A percentile compares a stretch with the other conserved stretches of the same genome.
Evolutionary conservation across 768 basidiomycete species (phyloP).

Genomic region (Termitomyces sp.): DNA sequence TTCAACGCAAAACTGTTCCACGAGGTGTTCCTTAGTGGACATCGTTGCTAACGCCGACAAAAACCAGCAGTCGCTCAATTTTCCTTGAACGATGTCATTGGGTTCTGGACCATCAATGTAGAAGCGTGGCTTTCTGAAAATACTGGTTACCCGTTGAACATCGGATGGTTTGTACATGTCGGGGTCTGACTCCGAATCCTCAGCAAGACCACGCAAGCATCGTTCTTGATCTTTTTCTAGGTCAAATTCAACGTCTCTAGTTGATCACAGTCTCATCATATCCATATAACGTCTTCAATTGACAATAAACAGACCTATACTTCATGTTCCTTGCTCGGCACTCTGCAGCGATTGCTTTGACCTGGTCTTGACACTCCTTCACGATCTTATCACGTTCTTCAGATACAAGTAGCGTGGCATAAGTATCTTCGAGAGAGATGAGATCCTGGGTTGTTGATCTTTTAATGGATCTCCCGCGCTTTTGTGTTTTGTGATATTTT

Average conservation of each 20-base stretch:
- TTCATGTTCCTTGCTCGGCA: constrained; percentile 44
- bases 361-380: constrained; percentile 38
- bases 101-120: constrained; percentile 37
- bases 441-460: not conserved
- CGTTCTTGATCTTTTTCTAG: constrained; percentile 32
- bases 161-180: constrained; percentile 26
- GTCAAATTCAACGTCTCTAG: constrained; percentile 54
- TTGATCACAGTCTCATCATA: too few species aligned
- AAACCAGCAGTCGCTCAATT: constrained; percentile 51
- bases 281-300: too few species aligned
- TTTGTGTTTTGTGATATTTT: not conserved
- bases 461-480: not conserved
- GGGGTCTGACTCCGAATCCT: not conserved
- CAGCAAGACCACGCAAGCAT: constrained; percentile 34
- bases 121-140: constrained; percentile 47
- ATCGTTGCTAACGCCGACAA: constrained; percentile 46
- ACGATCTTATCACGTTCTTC: constrained; percentile 41
- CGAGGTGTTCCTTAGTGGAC: constrained; percentile 29
- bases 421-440: not conserved
- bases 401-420: constrained; percentile 34
- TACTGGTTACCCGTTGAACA: constrained; percentile 42
- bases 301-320: constrained; percentile 33
- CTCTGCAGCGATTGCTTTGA: constrained; percentile 36
- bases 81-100: constrained; percentile 43
- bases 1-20: constrained; percentile 49